Evolutionary conservation across 805 yeast species (phyloP).

Genomic region (Schwanniomyces polymorphus): DNA sequence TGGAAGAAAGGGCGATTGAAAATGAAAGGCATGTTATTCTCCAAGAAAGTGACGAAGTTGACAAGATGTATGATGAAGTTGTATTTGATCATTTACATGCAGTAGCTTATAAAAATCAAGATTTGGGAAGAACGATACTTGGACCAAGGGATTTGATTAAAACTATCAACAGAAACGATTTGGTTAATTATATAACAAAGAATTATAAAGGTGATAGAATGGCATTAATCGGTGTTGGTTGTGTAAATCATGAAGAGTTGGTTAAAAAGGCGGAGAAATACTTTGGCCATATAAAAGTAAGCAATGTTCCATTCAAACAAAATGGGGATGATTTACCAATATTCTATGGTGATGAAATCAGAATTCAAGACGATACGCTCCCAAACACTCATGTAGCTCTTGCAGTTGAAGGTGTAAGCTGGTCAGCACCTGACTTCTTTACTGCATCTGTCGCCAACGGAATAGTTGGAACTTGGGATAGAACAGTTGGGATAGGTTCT

Average conservation of each 20-base stretch:
- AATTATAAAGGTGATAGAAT: conserved; percentile 96
- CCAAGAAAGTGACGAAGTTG: conserved; percentile 96
- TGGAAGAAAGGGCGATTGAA: conserved; percentile 84
- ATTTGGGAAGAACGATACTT: conserved; percentile 92
- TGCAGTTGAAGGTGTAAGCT: conserved; percentile 96
- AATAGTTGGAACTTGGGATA: conserved; percentile 95
- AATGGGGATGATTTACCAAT: conserved; percentile 72
- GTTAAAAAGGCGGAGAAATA: conserved; percentile 72
- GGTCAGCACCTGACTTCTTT: conserved; percentile 95
- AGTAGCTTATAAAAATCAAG: conserved; percentile 85
- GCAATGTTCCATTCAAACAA: conserved; percentile 70
- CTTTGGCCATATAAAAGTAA: conserved; percentile 67
- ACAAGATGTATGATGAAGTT: conserved; percentile 97
- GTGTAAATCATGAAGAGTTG: conserved; percentile 83
- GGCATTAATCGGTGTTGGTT: conserved; percentile 98
- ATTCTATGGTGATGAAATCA: conserved; percentile 83
- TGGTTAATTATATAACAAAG: conserved; percentile 73
- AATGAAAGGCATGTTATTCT: conserved; percentile 95
- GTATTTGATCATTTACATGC: conserved; percentile 96
- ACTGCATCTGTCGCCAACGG: conserved; percentile 96
- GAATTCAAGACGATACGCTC: conserved; percentile 76
- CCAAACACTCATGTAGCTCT: conserved; percentile 91
- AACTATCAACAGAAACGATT: conserved; percentile 73
- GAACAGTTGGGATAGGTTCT: conserved; percentile 81
- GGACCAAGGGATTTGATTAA: conserved; percentile 91